A percentile compares a stretch with the other conserved stretches of the same genome.
phyloP scores from a whole-genome alignment of 2,329 filamentous ascomycete species.

The Penicillium sp. region DNA sequence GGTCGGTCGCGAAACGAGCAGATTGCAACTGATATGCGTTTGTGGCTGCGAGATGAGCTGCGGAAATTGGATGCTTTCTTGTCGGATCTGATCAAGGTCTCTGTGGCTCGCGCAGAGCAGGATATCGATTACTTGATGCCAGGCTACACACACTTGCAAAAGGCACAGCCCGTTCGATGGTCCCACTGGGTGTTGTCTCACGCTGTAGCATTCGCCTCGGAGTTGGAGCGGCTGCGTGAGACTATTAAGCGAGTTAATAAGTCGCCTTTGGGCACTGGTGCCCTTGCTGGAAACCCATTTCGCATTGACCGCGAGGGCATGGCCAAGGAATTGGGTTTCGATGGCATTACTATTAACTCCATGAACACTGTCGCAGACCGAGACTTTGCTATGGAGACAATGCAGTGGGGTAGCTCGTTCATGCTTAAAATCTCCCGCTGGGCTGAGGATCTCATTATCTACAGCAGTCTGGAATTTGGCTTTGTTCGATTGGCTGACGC shows the following conservation, averaged over 20 bases:
- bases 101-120: slow-evolving; percentile 63
- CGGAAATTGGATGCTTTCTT: slow-evolving; percentile 66
- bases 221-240: slow-evolving; percentile 73
- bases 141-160: slow-evolving; percentile 83
- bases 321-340: slow-evolving; percentile 76
- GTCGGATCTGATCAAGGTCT: slow-evolving; percentile 65
- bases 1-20: slow-evolving; percentile 86
- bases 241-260: slow-evolving; percentile 70
- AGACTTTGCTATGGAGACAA: slow-evolving; percentile 76
- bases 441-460: slow-evolving; percentile 83
- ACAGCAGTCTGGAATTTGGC: slow-evolving; percentile 70
- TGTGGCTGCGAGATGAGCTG: slow-evolving; percentile 79
- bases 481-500: slow-evolving; percentile 74
- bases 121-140: slow-evolving; percentile 80
- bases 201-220: slow-evolving; percentile 65
- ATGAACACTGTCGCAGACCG: slow-evolving; percentile 72
- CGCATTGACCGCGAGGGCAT: slow-evolving; percentile 75
- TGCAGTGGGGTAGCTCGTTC: slow-evolving; percentile 74
- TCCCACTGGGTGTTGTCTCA: slow-evolving; percentile 77
- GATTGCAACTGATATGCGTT: slow-evolving; percentile 81
- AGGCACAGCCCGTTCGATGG: slow-evolving; percentile 77
- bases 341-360: slow-evolving; percentile 69
- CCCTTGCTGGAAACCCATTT: slow-evolving; percentile 78
- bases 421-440: slow-evolving; percentile 77
- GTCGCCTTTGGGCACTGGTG: slow-evolving; percentile 68